These are phyloP conservation scores for Rubia balearica DNA, from an alignment of 305 asterid species.

Conservation along the genomic window DNA sequence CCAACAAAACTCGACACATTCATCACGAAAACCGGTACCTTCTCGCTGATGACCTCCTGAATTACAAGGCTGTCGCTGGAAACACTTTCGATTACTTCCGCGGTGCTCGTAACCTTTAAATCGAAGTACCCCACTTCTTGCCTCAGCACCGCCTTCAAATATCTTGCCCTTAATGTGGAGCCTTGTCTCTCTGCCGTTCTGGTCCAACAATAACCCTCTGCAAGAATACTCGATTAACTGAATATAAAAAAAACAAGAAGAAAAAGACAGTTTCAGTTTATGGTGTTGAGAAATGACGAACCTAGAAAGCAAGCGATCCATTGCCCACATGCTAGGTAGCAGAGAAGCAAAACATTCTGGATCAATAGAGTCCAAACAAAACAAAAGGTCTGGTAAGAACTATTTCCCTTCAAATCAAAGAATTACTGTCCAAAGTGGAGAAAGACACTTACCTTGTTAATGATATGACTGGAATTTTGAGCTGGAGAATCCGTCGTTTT, in stretches of 20 bases:
- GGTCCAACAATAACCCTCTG: slow-evolving; percentile 65
- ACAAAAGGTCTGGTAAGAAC: not conserved
- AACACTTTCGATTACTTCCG: slow-evolving; percentile 75
- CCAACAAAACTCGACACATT: not conserved
- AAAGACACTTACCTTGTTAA: slow-evolving; percentile 43
- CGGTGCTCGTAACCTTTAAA: slow-evolving; percentile 63
- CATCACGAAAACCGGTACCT: not conserved
- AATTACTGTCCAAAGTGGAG: not conserved
- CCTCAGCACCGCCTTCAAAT: slow-evolving; percentile 36
- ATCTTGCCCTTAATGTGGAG: slow-evolving; percentile 34
- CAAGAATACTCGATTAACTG: no score
- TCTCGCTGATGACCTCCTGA: not conserved
- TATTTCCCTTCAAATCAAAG: not conserved
- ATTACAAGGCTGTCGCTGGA: slow-evolving; percentile 73
- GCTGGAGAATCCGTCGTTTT: slow-evolving; percentile 1
- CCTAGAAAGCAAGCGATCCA: slow-evolving; percentile 70
- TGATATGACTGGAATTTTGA: slow-evolving; percentile 29
- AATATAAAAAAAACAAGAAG: not conserved
- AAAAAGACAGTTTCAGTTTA: not conserved
- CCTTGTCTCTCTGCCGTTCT: slow-evolving; percentile 26
- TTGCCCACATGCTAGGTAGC: slow-evolving; percentile 76
- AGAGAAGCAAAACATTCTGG: slow-evolving; percentile 71
- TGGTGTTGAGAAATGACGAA: not conserved
- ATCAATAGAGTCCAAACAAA: not conserved
- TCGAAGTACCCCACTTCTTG: slow-evolving; percentile 46